Percentiles rank a stretch among this genome's conserved stretches.
These are phyloP conservation scores for Tetradesmus lagerheimii DNA, from an alignment of 139 green algal genomes.

Conservation along the genomic window DNA sequence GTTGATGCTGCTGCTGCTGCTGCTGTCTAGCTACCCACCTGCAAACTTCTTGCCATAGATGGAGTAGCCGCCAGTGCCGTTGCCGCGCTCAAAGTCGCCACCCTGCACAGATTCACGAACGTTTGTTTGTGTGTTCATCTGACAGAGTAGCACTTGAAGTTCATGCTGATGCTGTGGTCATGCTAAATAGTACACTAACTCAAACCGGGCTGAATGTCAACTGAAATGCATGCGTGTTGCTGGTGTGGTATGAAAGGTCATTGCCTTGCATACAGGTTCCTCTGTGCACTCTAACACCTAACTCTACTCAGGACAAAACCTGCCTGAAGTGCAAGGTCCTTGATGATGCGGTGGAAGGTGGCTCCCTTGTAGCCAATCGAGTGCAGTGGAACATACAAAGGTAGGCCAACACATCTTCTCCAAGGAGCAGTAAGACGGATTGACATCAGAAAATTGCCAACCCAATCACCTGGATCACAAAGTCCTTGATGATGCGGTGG, in stretches of 20 bases:
- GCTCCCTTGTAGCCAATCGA: slow-evolving; percentile 72
- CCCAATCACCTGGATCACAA: slow-evolving; percentile 56
- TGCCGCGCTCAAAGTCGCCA: slow-evolving; percentile 68
- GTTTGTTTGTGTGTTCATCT: too few species aligned
- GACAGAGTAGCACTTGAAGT: too few species aligned
- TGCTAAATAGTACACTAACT: not conserved
- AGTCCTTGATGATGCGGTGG: slow-evolving; percentile 62
- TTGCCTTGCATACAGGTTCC: too few species aligned
- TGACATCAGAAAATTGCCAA: slow-evolving; percentile 6
- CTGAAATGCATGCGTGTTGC: too few species aligned
- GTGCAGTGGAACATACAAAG: too few species aligned
- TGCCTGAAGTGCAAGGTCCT: slow-evolving; percentile 59
- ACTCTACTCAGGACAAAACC: too few species aligned
- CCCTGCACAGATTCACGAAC: slow-evolving; percentile 14
- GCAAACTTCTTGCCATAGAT: slow-evolving; percentile 71
- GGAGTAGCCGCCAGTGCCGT: slow-evolving; percentile 69
- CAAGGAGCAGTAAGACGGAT: too few species aligned
- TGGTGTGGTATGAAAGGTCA: too few species aligned
- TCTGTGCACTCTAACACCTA: too few species aligned
- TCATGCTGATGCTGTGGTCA: not conserved
- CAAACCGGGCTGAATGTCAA: too few species aligned
- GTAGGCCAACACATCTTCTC: too few species aligned
- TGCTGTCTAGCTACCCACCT: not conserved
- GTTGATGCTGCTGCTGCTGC: not conserved
- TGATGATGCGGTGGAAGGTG: slow-evolving; percentile 63